Base-by-base conservation (phyloP, 1,284 basidiomycete genomes). In the Ceratobasidium sp. region DNA sequence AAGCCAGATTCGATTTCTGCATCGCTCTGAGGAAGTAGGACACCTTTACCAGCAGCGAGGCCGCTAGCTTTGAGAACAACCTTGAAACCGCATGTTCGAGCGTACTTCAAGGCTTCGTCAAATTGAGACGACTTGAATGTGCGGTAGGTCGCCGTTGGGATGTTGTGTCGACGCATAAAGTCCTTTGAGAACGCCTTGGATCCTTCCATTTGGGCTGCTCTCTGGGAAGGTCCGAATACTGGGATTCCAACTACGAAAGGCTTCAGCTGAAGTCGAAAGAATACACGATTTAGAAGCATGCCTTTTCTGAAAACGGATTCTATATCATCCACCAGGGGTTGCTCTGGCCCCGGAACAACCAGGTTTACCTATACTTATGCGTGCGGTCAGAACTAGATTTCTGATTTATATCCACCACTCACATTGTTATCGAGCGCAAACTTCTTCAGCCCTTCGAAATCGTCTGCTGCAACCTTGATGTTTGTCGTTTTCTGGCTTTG, bases 161-260 rank as follows among this genome's bases (percentile, higher is more conserved):
- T 98, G 60, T 84, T 83, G 82, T 98, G 93, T 72, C 94, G 88
- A 23, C 87, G 86, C 97, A 99, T 99, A 81, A 99, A 99, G 62
- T 88, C 91, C 81, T 99, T 99, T 8, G 96, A 91, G 79, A 98
- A 97, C 0, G 94, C 90, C 81, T 99, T 99, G 72, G 95, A 98
- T 71, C 97, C 97, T 81, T 99, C 97, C 90, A 99, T 96, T 74
- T 91, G 87, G 36, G 97, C 95, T 8, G 97, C 97, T 16, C 89
- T 84, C 39, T 88, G 88, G 30, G 89, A 90, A n/a, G 97, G 97
- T 21, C 97, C 97, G 79, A 99, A 99, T 58, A 96, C 92, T 50
- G 94, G 91, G 75, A 99, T 98, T 41, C 97, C 97, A 75, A 93
- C 94, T 96, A 78, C 23, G 28, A 2, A 8, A 60, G 34, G 61